Conservation (phyloP, 805 yeast species). For the Teunomyces pallodes region DNA sequence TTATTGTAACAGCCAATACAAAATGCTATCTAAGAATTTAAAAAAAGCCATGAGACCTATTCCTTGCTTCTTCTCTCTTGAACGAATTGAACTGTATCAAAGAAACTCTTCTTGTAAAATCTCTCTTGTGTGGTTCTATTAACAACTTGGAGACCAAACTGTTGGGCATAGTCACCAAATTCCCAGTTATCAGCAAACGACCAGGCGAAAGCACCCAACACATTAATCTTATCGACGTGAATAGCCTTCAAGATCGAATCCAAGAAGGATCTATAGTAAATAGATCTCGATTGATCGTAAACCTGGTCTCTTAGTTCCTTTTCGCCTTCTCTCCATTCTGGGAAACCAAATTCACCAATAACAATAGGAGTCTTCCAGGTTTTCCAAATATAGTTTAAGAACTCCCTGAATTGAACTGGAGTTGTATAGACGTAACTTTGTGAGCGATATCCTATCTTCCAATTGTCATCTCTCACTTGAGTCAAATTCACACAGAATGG, state of each 20-base stretch:
- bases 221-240: conserved; percentile 22
- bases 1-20: not conserved
- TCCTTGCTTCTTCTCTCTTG: conserved; percentile 5
- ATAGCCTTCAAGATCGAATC: conserved; percentile 22
- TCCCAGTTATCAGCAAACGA: conserved; percentile 32
- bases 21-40: not conserved
- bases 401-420: conserved; percentile 22
- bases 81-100: conserved; percentile 1
- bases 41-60: no score
- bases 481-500: conserved; percentile 23
- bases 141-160: conserved; percentile 24
- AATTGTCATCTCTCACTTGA: conserved; percentile 13
- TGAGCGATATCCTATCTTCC: conserved; percentile 21
- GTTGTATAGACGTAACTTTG: conserved; percentile 20
- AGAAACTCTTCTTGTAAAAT: conserved; percentile 16
- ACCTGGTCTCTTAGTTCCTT: conserved; percentile 22
- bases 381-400: conserved; percentile 24
- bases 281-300: conserved; percentile 25
- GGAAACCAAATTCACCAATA: conserved; percentile 34
- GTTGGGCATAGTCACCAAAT: conserved; percentile 24
- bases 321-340: conserved; percentile 28
- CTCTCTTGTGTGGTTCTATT: conserved; percentile 26
- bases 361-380: conserved; percentile 22
- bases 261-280: conserved; percentile 26
- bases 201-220: conserved; percentile 33